Conservation (phyloP, 2,329 filamentous ascomycete genomes). For the Aquanectria penicillioides region DNA sequence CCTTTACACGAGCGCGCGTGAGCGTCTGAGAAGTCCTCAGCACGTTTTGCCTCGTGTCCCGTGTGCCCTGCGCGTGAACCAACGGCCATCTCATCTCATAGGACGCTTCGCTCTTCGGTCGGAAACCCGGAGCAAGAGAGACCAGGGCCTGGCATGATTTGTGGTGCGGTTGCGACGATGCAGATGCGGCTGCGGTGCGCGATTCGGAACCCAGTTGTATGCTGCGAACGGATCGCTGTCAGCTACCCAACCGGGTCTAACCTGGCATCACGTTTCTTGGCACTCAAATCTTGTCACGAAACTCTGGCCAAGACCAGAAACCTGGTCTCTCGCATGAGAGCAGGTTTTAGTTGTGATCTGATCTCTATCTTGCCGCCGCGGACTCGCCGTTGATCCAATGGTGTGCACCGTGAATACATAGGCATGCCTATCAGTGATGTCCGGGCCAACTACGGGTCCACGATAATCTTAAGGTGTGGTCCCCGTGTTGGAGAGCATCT, state of each 20-base stretch:
- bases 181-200: constrained; percentile 18
- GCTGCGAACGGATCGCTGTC: constrained; percentile 8
- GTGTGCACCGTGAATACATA: neutral
- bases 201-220: constrained; percentile 13
- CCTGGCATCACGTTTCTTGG: constrained; percentile 8
- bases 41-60: constrained; percentile 1
- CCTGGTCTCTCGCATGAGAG: too few species aligned
- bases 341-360: constrained; percentile 14
- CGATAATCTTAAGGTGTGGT: neutral
- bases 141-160: constrained; percentile 17
- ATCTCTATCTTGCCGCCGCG: constrained; percentile 20
- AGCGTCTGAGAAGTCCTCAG: neutral
- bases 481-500: neutral
- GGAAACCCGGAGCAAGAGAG: constrained; percentile 10
- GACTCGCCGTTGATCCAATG: neutral
- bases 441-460: constrained; percentile 1
- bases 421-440: neutral
- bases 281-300: neutral
- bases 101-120: constrained; percentile 6
- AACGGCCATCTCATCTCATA: neutral
- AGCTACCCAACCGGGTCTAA: neutral
- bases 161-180: constrained; percentile 6
- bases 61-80: too few species aligned
- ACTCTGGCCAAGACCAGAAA: neutral
- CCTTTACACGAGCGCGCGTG: too few species aligned